phyloP scores from a whole-genome alignment of 2,329 filamentous ascomycete genomes.

The Bipolaris zeicola region DNA sequence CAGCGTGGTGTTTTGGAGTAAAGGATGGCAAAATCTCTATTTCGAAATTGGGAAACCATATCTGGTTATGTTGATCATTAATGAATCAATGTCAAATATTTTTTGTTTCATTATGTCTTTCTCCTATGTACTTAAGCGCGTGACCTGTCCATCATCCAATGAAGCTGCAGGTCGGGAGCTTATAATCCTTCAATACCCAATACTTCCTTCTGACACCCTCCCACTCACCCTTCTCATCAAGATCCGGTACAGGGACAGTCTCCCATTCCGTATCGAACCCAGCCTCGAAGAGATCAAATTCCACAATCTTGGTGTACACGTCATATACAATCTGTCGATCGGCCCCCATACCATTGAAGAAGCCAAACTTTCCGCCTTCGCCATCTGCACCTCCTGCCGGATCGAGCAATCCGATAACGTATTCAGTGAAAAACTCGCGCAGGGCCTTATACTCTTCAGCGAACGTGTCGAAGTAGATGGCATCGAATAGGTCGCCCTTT shows the following conservation, averaged over 20 bases:
- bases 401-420: slow-evolving; percentile 79
- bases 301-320: slow-evolving; percentile 87
- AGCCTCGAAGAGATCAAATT: slow-evolving; percentile 87
- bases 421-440: slow-evolving; percentile 84
- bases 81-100: neutral
- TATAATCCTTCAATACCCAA: slow-evolving; percentile 83
- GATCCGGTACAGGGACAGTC: slow-evolving; percentile 72
- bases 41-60: neutral
- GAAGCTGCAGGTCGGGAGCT: slow-evolving; percentile 75
- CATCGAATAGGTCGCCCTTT: slow-evolving; percentile 53
- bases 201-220: slow-evolving; percentile 85
- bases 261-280: slow-evolving; percentile 90
- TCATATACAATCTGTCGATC: slow-evolving; percentile 94
- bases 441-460: slow-evolving; percentile 90
- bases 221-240: slow-evolving; percentile 80
- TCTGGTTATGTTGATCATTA: neutral
- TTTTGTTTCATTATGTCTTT: neutral
- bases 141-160: slow-evolving; percentile 60
- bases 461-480: slow-evolving; percentile 95
- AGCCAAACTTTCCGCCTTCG: slow-evolving; percentile 62
- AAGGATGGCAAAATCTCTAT: neutral
- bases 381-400: slow-evolving; percentile 49
- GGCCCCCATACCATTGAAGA: slow-evolving; percentile 80
- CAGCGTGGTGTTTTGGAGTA: slow-evolving; percentile 16
- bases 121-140: neutral